Evolutionary conservation across 164 flowering plant species (phyloP), one percentile per base, ranked within the genome.

Genomic region (Magnolia officinalis): DNA sequence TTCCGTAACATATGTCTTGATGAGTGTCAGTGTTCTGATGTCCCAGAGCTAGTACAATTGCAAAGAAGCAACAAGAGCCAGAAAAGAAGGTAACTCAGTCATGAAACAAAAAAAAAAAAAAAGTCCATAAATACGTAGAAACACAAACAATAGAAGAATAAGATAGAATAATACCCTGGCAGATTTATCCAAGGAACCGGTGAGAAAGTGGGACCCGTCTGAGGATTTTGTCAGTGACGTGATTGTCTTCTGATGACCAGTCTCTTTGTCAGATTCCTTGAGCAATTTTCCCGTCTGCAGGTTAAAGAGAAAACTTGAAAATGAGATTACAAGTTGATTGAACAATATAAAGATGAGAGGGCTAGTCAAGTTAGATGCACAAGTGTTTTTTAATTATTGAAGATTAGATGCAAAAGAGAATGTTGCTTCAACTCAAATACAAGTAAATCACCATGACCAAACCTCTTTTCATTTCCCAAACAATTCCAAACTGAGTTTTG

Each of bases 181-280:
- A 76, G 97, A 90, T 80, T 91, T 96, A 83, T 94, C 99, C 20
- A 86, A 81, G 20, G 98, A 96, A 26, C 98, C 97, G 6, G 98
- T 89, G 31, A 94, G 82, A 75, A 96, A 91, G 82, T 96, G 95
- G 55, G 98, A 90, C 45, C 89, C 88, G 81, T 96, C 99, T 7
- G 81, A 84, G 29, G 99, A 83, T 82, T 90, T 91, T 76, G 89
- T 37, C 50, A 96, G 89, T 21, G 97, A 91, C 14, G 99, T 86
- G 55, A 96, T 85, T 2, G 92, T 24, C 72, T 92, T 94, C 74
- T 90, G 89, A 76, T 96, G 99, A 72, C 98, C 93, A 21, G 72
- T 75, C 83, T 91, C 97, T 83, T 85, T 89, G 69, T 89, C 93
- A 8, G 96, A 84, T 78, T 93, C 97, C 73, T 85, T 88, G 13